Evolutionary conservation across 2,329 filamentous ascomycete species (phyloP).

Genomic region (Colletotrichum sp.): DNA sequence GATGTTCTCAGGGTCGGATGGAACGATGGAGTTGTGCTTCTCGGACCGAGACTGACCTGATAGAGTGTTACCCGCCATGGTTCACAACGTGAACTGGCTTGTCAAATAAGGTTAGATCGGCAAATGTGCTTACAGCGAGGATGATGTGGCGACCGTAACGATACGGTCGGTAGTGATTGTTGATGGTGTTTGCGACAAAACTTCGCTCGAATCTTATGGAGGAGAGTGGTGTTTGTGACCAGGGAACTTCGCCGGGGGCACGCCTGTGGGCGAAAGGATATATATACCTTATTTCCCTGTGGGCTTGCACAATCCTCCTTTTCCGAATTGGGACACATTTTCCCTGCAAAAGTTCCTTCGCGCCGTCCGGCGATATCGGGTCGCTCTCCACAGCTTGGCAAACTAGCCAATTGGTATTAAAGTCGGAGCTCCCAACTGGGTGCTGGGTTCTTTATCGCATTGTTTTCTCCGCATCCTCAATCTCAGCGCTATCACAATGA

Average conservation of each 20-base stretch:
- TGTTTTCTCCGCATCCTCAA: background rate
- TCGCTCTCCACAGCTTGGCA: background rate
- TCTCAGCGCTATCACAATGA: background rate
- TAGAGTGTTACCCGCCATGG: background rate
- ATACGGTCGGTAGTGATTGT: background rate
- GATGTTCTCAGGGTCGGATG: background rate
- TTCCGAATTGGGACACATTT: background rate
- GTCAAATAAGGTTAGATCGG: background rate
- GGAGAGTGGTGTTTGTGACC: background rate
- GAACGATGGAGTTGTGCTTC: background rate
- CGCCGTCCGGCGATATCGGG: background rate
- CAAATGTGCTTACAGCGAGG: background rate
- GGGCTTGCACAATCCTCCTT: background rate
- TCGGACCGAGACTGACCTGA: background rate
- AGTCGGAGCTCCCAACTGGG: background rate
- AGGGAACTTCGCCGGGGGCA: background rate
- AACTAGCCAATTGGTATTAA: background rate
- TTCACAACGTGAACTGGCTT: slow-evolving; percentile 3
- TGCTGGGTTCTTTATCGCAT: background rate
- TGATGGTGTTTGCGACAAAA: background rate
- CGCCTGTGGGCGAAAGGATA: background rate
- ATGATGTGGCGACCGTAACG: background rate
- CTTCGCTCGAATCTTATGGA: background rate
- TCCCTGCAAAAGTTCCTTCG: background rate
- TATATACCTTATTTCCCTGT: background rate